Evolutionary conservation across 805 yeast genomes (phyloP).

Genomic region (Diddensiella santjacobensis): DNA sequence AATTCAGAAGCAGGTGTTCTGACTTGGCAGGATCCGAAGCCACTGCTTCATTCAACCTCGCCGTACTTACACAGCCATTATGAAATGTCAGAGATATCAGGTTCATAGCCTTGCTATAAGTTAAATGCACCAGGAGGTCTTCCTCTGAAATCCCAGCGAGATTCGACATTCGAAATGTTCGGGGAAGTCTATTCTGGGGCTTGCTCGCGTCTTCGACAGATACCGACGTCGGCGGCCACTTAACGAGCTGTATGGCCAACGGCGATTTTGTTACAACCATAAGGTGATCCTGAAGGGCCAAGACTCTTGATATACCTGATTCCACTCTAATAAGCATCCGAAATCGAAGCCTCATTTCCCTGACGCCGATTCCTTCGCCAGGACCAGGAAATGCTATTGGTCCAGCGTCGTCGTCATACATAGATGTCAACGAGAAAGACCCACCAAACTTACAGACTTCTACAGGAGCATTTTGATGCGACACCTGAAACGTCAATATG

Average conservation of each 20-base stretch:
- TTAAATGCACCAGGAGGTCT: constrained; percentile 21
- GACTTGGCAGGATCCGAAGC: constrained; percentile 2
- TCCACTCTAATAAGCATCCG: constrained; percentile 30
- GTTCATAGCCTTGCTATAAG: constrained; percentile 32
- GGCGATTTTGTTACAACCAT: constrained; percentile 24
- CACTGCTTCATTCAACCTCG: constrained; percentile 12
- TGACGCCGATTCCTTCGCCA: constrained; percentile 38
- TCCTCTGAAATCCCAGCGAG: constrained; percentile 24
- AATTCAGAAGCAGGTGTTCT: constrained; percentile 13
- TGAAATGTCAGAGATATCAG: constrained; percentile 28
- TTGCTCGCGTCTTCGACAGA: constrained; percentile 15
- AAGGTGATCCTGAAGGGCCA: constrained; percentile 26
- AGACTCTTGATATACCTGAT: constrained; percentile 28
- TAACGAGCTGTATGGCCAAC: constrained; percentile 20
- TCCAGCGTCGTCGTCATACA: constrained; percentile 12
- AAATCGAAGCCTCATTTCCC: constrained; percentile 31
- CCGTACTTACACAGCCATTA: constrained; percentile 27
- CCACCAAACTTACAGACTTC: constrained; percentile 19
- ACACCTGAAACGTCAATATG: constrained; percentile 24
- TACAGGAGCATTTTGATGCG: constrained; percentile 12
- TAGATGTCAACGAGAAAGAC: constrained; percentile 7
- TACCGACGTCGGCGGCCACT: constrained; percentile 15
- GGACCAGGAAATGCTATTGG: constrained; percentile 35
- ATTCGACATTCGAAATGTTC: constrained; percentile 23
- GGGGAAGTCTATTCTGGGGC: constrained; percentile 17